Percentiles rank a stretch among this genome's conserved stretches.
These are phyloP conservation scores for Forsythia suspensa DNA, from an alignment of 257 asterid species.

Conservation along the genomic window DNA sequence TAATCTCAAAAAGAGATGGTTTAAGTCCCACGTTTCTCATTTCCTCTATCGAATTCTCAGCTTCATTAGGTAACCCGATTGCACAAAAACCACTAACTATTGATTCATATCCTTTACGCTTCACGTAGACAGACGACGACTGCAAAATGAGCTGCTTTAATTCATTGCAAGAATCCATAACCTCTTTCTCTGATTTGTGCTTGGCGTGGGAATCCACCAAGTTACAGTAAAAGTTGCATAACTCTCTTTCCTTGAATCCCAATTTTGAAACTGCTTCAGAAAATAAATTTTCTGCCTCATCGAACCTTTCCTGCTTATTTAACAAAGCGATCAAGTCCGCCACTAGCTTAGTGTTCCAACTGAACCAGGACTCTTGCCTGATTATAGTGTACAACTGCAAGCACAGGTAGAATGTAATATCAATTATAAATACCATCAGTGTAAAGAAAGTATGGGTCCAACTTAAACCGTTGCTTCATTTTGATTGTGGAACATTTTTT, in stretches of 20 bases:
- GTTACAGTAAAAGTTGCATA: slow-evolving; percentile 60
- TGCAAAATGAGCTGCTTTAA: slow-evolving; percentile 38
- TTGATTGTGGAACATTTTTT: neutral
- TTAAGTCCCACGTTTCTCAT: slow-evolving; percentile 61
- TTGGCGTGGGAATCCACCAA: slow-evolving; percentile 58
- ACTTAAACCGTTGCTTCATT: neutral
- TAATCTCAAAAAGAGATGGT: slow-evolving; percentile 56
- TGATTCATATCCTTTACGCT: slow-evolving; percentile 63
- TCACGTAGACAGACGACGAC: slow-evolving; percentile 59
- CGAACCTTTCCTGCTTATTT: slow-evolving; percentile 44
- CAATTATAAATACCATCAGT: neutral
- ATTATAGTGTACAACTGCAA: slow-evolving; percentile 69
- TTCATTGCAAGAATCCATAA: slow-evolving; percentile 38
- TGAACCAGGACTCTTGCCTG: slow-evolving; percentile 75
- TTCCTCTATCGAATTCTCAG: slow-evolving; percentile 63
- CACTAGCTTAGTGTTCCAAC: slow-evolving; percentile 80
- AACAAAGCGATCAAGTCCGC: slow-evolving; percentile 66
- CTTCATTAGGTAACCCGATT: slow-evolving; percentile 60
- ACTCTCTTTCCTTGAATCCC: slow-evolving; percentile 55
- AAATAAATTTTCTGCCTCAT: slow-evolving; percentile 51
- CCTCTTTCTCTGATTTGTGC: slow-evolving; percentile 46
- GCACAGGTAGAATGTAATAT: slow-evolving; percentile 16
- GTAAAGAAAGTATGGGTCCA: neutral
- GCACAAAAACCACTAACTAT: slow-evolving; percentile 60
- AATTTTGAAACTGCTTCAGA: slow-evolving; percentile 45